A percentile compares a stretch with the other conserved stretches of the same genome.
Evolutionary conservation across 495 filamentous ascomycete species (phyloP).

Genomic region (Daldinia bambusicola): DNA sequence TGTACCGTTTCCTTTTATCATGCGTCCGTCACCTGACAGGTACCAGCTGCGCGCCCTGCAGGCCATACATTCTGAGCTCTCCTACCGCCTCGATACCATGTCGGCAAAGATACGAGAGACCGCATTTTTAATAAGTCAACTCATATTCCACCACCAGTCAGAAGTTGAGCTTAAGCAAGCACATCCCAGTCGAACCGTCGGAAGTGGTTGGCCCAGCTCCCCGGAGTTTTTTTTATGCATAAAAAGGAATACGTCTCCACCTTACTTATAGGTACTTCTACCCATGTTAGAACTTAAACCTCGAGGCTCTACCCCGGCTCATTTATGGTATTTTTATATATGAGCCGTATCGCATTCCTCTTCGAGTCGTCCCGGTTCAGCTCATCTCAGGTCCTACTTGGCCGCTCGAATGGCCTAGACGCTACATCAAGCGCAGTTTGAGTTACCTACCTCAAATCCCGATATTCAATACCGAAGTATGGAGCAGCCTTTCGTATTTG

Average conservation of each 20-base stretch:
- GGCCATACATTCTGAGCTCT: slow-evolving; percentile 12
- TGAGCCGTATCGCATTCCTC: slow-evolving; percentile 12
- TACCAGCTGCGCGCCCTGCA: slow-evolving; percentile 41
- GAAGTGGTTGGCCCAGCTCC: slow-evolving; percentile 39
- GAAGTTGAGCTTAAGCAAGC: slow-evolving; percentile 11
- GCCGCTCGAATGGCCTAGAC: neutral
- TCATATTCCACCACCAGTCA: slow-evolving; percentile 34
- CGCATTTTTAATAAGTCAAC: slow-evolving; percentile 10
- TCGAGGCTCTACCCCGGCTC: slow-evolving; percentile 24
- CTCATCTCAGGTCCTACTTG: slow-evolving; percentile 3
- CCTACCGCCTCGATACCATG: slow-evolving; percentile 13
- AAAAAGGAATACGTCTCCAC: slow-evolving; percentile 39
- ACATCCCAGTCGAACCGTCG: slow-evolving; percentile 32
- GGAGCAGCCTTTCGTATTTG: slow-evolving; percentile 22
- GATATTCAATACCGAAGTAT: slow-evolving; percentile 16
- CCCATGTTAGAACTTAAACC: slow-evolving; percentile 25
- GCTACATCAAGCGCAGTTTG: slow-evolving; percentile 1
- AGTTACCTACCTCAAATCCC: slow-evolving; percentile 5
- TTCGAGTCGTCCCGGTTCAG: slow-evolving; percentile 9
- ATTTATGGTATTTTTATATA: slow-evolving; percentile 33
- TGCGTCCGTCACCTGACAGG: slow-evolving; percentile 41
- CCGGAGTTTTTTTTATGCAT: slow-evolving; percentile 37
- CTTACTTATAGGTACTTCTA: slow-evolving; percentile 12
- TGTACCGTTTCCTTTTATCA: neutral
- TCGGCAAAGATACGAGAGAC: slow-evolving; percentile 10